Evolutionary conservation across 2,329 filamentous ascomycete genomes (phyloP), one percentile per base, ranked within the genome.

Genomic region (Pseudocercospora vitis): DNA sequence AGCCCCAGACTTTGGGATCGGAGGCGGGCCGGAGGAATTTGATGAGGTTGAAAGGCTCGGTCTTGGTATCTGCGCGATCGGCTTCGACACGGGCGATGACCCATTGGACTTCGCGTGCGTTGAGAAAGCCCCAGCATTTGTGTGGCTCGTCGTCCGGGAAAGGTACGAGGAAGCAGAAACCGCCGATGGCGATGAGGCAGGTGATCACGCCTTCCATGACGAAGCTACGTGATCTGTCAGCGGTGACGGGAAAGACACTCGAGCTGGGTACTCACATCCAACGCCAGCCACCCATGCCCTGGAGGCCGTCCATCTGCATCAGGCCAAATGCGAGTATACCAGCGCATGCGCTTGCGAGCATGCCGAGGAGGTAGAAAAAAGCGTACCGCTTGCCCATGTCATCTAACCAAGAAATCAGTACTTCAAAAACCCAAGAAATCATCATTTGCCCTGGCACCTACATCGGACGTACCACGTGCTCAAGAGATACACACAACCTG

Each of bases 1-100:
- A 81, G 2, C 70, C 74, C 79, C 79, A 82, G 50, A 81, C 72
- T 59, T 82, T 81, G 50, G 73, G 63, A 56, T 82, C 79, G 0
- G 70, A 50, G 2, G 69, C 77, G 7, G 74, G 71, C 21, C 67
- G 69, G 45, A 82, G 66, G 66, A 78, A 82, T 52, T 75, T 76
- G 19, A 61, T 66, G 0, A 78, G 16, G 2, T 66, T 72, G 67
- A 81, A 82, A 0, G 73, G 66, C 59, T 79, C 74, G 1, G 70
- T 58, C 8, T 71, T 67, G 0, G 74, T 76, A 60, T 82, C 79
- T 6, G 74, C 72, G 33, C 79, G 75, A 59, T 82, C 79, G 8
- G 66, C 67, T 42, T 80, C 72, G 29, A 82, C 72, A 4, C 76
- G 72, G 12, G 72, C 70, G 53, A 81, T 71, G 57, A 81, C 71